These are phyloP conservation scores for Castanea sativa DNA, from an alignment of 306 rosid genomes.

Conservation along the genomic window DNA sequence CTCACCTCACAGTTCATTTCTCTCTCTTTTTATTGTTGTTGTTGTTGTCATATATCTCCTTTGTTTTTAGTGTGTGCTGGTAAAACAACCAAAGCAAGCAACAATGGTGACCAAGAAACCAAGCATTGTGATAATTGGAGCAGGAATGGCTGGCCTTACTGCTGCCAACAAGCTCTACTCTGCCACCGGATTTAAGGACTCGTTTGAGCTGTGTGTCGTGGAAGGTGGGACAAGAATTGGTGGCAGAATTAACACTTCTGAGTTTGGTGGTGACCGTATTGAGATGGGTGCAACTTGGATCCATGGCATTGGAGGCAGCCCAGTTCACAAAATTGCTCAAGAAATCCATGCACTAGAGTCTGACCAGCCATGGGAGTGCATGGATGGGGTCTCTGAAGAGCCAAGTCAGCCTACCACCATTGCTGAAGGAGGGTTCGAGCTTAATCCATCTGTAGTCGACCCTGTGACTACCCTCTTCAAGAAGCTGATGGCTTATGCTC, in stretches of 20 bases:
- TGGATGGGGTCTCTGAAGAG: conserved; percentile 66
- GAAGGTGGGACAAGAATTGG: conserved; percentile 92
- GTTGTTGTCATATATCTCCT: background rate
- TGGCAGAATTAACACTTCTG: conserved; percentile 86
- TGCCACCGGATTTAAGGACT: conserved; percentile 41
- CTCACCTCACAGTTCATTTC: conserved; percentile 48
- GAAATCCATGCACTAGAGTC: conserved; percentile 68
- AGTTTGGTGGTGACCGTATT: conserved; percentile 85
- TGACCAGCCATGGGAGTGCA: conserved; percentile 94
- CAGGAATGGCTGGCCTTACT: conserved; percentile 96
- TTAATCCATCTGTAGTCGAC: conserved; percentile 47
- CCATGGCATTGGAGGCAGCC: conserved; percentile 94
- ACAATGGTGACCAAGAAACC: conserved; percentile 80
- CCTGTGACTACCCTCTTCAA: conserved; percentile 68
- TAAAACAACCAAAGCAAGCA: conserved; percentile 4
- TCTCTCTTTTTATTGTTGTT: background rate
- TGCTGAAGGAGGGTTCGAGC: conserved; percentile 76
- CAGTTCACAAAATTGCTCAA: conserved; percentile 71
- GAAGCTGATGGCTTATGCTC: conserved; percentile 67
- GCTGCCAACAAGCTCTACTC: conserved; percentile 88
- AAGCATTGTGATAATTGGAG: conserved; percentile 83
- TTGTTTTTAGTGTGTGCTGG: background rate
- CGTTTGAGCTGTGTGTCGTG: conserved; percentile 74
- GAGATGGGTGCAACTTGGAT: conserved; percentile 99
- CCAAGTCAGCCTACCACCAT: conserved; percentile 33